A percentile compares a stretch with the other conserved stretches of the same genome.
These are phyloP conservation scores for Solanum chilense DNA, from an alignment of 257 asterid genomes.

Conservation along the genomic window DNA sequence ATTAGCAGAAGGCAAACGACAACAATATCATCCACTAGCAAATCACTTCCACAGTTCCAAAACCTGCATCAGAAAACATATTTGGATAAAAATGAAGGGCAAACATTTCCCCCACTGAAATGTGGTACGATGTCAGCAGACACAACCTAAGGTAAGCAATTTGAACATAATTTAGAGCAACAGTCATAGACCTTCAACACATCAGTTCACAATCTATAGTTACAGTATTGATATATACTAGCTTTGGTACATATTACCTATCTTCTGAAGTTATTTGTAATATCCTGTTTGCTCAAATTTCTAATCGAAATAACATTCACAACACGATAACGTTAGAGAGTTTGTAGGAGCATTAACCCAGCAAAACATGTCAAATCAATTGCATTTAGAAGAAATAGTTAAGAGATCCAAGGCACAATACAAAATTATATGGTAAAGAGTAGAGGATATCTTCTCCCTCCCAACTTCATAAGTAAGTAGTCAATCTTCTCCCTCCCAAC, in stretches of 20 bases:
- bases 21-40: too few relatives aligned
- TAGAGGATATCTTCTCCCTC: neutral
- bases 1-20: too few relatives aligned
- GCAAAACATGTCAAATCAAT: neutral
- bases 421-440: neutral
- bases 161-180: neutral
- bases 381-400: neutral
- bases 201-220: neutral
- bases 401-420: neutral
- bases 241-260: neutral
- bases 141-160: neutral
- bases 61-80: too few relatives aligned
- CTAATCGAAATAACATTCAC: neutral
- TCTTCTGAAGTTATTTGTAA: neutral
- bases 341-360: neutral
- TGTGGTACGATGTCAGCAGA: neutral
- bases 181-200: neutral
- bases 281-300: neutral
- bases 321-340: too few relatives aligned
- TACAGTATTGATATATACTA: neutral
- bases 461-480: too few relatives aligned
- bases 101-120: neutral
- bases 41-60: too few relatives aligned
- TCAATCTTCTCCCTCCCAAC: too few relatives aligned
- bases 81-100: neutral